Base-by-base conservation (phyloP, 106 monocot genomes). In the Apostasia shenzhenica region DNA sequence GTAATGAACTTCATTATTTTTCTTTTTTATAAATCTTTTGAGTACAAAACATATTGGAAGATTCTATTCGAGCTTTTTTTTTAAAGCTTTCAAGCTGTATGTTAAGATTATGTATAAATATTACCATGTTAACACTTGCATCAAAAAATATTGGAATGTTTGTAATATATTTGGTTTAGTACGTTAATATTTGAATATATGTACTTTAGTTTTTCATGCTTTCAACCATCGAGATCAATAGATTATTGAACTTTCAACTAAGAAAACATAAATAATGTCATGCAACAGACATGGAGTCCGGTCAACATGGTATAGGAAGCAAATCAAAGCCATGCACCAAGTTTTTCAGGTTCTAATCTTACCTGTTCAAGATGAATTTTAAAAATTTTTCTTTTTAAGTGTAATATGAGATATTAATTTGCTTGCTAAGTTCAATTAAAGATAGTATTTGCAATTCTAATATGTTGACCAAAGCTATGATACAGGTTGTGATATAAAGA, bases 241-340 rank as follows among this genome's bases (percentile, higher is more conserved):
- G 11, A 9, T 13, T 59, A 37, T 47, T 46, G 41, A 73, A 62
- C 52, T 64, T 13, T 56, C 56, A 73, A 73, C 73, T 73, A 12
- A 64, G 14, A 73, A 13, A 13, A 38, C n/a, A 59, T 63, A 73
- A 64, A 41, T 73, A 73, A 73, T 73, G 45, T 73, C 41, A 72
- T 72, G 72, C 12, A 72, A 73, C 73, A 73, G 73, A 73, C 63
- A 55, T 14, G 64, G 73, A 65, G n/a, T 56, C 14, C 14, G 56
- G 56, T 56, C 56, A 56, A 56, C 56, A 9, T 56, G 56, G 56
- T 56, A 13, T 90, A 90, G 90, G 90, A 90, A 83, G 90, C 85
- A 90, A 90, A 86, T 81, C 83, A 70, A 90, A 86, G 86, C 90
- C 90, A 74, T 90, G 90, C 86, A 90, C 78, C 75, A 90, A 90